Conservation (phyloP, 2,329 filamentous ascomycete species). For the Chrysoporthe puriensis region DNA sequence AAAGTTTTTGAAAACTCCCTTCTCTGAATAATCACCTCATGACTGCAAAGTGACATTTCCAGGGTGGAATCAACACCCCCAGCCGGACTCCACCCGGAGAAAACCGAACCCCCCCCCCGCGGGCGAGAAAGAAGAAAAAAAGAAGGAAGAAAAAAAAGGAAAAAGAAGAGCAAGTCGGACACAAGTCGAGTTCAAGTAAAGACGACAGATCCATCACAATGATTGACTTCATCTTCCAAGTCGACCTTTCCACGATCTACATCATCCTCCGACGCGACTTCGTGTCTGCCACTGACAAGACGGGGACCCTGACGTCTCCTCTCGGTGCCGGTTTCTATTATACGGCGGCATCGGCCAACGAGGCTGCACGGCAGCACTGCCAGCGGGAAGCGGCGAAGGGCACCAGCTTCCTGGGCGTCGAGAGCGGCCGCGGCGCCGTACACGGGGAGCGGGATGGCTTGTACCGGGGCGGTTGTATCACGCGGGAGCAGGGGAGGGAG, state of each 20-base stretch:
- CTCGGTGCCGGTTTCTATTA: slow-evolving; percentile 24
- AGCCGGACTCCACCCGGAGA: not conserved
- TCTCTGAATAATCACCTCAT: not conserved
- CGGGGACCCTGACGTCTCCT: slow-evolving; percentile 15
- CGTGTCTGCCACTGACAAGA: slow-evolving; percentile 9
- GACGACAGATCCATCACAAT: not conserved
- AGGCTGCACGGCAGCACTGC: slow-evolving; percentile 23
- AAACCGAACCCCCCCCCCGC: not conserved
- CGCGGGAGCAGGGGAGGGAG: slow-evolving; percentile 22
- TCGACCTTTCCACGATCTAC: slow-evolving; percentile 28
- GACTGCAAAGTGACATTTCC: not conserved
- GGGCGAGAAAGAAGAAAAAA: not conserved
- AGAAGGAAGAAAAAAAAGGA: not conserved
- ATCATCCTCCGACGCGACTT: slow-evolving; percentile 26
- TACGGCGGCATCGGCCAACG: slow-evolving; percentile 24
- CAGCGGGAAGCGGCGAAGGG: slow-evolving; percentile 20
- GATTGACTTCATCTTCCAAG: slow-evolving; percentile 29
- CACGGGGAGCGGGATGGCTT: slow-evolving; percentile 24
- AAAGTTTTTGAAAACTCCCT: not conserved
- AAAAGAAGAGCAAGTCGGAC: not conserved
- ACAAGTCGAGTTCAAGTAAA: not conserved
- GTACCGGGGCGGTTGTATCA: slow-evolving; percentile 23
- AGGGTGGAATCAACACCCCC: not conserved
- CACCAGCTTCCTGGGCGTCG: not conserved
- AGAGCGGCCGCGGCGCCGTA: slow-evolving; percentile 14